Conservation (phyloP, 495 filamentous ascomycete genomes). For the Penicillium bovifimosum region DNA sequence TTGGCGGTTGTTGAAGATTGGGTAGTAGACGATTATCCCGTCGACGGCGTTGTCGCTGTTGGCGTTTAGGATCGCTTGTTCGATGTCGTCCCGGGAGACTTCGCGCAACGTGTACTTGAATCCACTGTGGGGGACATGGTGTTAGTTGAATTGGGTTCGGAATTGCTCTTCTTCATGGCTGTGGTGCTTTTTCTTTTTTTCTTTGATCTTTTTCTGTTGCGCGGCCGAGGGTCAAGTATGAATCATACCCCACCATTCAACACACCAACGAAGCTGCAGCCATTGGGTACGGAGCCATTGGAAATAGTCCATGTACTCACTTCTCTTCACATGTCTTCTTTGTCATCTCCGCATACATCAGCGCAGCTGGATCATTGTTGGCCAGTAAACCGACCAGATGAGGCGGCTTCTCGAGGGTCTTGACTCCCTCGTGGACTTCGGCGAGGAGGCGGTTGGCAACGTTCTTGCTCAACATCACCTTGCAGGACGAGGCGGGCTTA, state of each 20-base stretch:
- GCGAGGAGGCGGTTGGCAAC: constrained; percentile 73
- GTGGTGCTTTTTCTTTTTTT: constrained; percentile 3
- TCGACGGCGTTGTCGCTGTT: constrained; percentile 74
- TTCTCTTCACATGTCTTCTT: constrained; percentile 91
- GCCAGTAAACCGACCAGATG: constrained; percentile 86
- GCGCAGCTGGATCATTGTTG: constrained; percentile 82
- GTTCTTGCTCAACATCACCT: constrained; percentile 79
- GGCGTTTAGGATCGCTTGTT: constrained; percentile 76
- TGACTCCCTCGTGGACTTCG: constrained; percentile 69
- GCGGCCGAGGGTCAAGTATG: constrained; percentile 21
- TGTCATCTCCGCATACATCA: constrained; percentile 96
- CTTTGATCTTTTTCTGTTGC: not conserved
- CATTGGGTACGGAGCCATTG: constrained; percentile 14
- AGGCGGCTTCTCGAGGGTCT: constrained; percentile 62
- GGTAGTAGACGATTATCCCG: constrained; percentile 98
- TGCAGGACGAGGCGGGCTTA: constrained; percentile 59
- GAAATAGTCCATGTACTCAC: constrained; percentile 49
- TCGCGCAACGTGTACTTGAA: constrained; percentile 80
- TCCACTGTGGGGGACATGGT: constrained; percentile 51
- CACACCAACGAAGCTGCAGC: not conserved
- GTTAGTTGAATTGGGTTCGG: constrained; percentile 6
- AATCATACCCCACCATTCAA: constrained; percentile 24
- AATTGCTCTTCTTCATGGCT: not conserved
- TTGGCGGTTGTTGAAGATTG: constrained; percentile 83
- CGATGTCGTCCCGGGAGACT: constrained; percentile 78